Conservation (phyloP, 192 early-diverging fungal genomes). For the Linnemannia elongata region DNA sequence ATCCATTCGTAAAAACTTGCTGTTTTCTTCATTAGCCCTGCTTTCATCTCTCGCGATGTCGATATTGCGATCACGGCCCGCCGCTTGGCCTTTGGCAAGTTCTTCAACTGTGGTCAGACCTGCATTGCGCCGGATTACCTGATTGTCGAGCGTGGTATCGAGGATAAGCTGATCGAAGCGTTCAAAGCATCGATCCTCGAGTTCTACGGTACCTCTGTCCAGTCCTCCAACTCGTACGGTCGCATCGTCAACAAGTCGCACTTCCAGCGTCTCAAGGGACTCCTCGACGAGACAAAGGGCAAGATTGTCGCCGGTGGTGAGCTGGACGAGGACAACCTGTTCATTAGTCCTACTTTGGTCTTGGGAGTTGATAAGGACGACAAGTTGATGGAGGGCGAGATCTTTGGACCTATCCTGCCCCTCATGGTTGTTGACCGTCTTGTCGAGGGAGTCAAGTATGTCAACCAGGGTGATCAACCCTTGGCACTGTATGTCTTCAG, state of each 20-base stretch:
- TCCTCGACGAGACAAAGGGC: constrained; percentile 69
- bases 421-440: constrained; percentile 78
- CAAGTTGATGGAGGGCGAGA: constrained; percentile 86
- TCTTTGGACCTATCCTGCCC: constrained; percentile 95
- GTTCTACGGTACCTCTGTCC: constrained; percentile 61
- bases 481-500: constrained; percentile 87
- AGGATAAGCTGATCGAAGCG: constrained; percentile 66
- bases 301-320: constrained; percentile 72
- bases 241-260: constrained; percentile 78
- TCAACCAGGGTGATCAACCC: constrained; percentile 80
- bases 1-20: too few species aligned
- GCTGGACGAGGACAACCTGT: constrained; percentile 71
- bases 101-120: constrained; percentile 90
- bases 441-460: constrained; percentile 75
- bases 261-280: constrained; percentile 66
- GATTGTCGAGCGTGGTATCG: constrained; percentile 65
- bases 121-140: constrained; percentile 88
- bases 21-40: constrained; percentile 58
- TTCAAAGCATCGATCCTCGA: constrained; percentile 61
- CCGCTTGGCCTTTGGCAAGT: constrained; percentile 88
- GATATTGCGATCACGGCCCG: constrained; percentile 77
- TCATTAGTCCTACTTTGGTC: constrained; percentile 85
- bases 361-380: constrained; percentile 76
- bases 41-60: constrained; percentile 75
- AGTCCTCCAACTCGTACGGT: constrained; percentile 62